A percentile compares a stretch with the other conserved stretches of the same genome.
phyloP scores from a whole-genome alignment of 2,329 filamentous ascomycete genomes.

The Diaporthe citri region DNA sequence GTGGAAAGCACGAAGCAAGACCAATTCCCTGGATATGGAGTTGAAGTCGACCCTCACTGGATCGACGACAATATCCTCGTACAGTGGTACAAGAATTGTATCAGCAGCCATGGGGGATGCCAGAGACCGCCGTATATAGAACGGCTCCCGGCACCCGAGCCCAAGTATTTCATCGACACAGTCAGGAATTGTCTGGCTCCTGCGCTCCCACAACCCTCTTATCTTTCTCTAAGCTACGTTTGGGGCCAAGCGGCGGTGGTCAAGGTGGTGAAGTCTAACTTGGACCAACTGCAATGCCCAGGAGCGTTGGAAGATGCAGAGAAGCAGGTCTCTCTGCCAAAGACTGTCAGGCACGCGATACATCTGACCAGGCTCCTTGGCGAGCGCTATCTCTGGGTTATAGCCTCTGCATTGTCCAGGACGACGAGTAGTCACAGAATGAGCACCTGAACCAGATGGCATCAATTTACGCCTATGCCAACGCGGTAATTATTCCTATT shows the following conservation, averaged over 20 bases:
- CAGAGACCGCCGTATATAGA: neutral
- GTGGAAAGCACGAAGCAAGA: neutral
- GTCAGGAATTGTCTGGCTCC: neutral
- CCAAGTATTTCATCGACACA: neutral
- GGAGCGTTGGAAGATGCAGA: neutral
- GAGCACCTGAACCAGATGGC: constrained; percentile 13
- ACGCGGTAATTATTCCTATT: constrained; percentile 4
- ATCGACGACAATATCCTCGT: neutral
- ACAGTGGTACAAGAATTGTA: neutral
- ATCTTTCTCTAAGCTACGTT: neutral
- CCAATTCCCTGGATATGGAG: neutral
- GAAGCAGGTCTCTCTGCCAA: neutral
- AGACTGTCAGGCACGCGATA: constrained; percentile 21
- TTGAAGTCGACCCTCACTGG: neutral
- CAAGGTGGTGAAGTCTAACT: neutral
- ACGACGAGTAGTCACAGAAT: constrained; percentile 1
- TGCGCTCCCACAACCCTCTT: neutral
- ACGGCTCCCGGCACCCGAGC: neutral
- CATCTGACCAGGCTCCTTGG: neutral
- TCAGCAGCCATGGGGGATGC: neutral
- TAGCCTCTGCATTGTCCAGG: constrained; percentile 18
- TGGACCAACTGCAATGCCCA: neutral
- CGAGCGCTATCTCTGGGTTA: constrained; percentile 32
- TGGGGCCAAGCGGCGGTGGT: neutral
- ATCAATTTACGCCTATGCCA: constrained; percentile 25